Conservation (phyloP, 139 green algal genomes). For the Trebouxia sp. region DNA sequence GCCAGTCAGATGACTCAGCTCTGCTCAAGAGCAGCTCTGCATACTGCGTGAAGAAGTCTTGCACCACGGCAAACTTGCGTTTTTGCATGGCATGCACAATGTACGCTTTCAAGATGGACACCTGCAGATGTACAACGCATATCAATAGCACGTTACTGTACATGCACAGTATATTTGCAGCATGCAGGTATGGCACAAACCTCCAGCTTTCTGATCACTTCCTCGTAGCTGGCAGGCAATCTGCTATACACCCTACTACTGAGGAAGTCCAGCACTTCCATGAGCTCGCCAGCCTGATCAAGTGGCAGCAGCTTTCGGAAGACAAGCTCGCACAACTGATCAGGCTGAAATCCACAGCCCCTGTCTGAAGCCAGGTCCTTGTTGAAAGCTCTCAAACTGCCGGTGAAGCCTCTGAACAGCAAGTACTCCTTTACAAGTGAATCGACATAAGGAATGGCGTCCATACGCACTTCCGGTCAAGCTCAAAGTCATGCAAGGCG, state of each 20-base stretch:
- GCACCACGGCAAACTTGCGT: slow-evolving; percentile 21
- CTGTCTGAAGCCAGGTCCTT: slow-evolving; percentile 40
- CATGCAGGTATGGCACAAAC: background rate
- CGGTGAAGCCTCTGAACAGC: slow-evolving; percentile 59
- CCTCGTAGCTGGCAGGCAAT: slow-evolving; percentile 42
- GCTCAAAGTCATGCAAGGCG: background rate
- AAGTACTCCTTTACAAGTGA: slow-evolving; percentile 65
- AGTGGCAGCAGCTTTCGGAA: slow-evolving; percentile 43
- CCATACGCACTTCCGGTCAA: background rate
- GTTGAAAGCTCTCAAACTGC: slow-evolving; percentile 41
- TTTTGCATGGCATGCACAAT: slow-evolving; percentile 43
- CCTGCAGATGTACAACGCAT: background rate
- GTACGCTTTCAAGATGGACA: slow-evolving; percentile 40
- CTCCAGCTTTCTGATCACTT: slow-evolving; percentile 41
- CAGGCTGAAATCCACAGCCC: slow-evolving; percentile 42
- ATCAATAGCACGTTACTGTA: background rate
- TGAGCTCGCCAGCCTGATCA: slow-evolving; percentile 33
- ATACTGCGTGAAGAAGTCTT: slow-evolving; percentile 46
- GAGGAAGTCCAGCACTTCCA: slow-evolving; percentile 44
- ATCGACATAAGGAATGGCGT: slow-evolving; percentile 49
- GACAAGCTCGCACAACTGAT: slow-evolving; percentile 38
- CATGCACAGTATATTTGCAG: background rate
- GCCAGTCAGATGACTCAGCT: slow-evolving; percentile 42
- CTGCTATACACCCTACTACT: slow-evolving; percentile 39
- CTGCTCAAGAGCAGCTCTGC: slow-evolving; percentile 41